Evolutionary conservation across 768 basidiomycete genomes (phyloP).

Genomic region (Termitomyces heimii): DNA sequence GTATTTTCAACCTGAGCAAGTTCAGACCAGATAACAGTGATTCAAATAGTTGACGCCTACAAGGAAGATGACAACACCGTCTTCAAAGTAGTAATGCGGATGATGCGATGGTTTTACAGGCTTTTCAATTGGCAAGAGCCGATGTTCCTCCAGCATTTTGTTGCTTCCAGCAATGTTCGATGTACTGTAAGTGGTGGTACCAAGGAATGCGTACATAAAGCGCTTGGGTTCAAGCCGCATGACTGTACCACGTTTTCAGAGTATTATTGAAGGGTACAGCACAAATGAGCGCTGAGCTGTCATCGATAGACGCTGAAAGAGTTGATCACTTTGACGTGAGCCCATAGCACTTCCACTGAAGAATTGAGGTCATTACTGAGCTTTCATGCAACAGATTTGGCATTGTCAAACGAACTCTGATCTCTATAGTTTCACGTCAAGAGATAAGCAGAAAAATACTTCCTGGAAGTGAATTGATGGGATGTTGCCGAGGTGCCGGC

Average conservation of each 20-base stretch:
- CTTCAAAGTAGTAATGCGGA: neutral
- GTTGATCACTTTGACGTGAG: neutral
- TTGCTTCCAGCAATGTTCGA: neutral
- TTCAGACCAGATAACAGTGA: neutral
- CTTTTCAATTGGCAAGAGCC: neutral
- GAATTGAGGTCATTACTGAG: neutral
- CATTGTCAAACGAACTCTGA: neutral
- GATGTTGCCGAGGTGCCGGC: neutral
- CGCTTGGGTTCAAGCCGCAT: neutral
- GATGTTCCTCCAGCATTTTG: neutral
- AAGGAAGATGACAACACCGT: neutral
- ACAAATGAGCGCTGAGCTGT: neutral
- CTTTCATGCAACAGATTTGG: neutral
- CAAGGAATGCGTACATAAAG: neutral
- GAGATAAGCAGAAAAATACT: neutral
- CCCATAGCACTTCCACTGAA: neutral
- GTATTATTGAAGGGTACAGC: neutral
- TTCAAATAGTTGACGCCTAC: neutral
- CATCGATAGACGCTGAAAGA: neutral
- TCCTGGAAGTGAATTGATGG: too few relatives aligned
- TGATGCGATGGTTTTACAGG: neutral
- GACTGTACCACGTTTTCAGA: neutral
- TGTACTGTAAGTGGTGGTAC: neutral
- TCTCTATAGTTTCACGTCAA: neutral
- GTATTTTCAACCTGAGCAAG: neutral